Evolutionary conservation across 1,284 basidiomycete species (phyloP), one percentile per base, ranked within the genome.

Genomic region (Ustilago nuda): DNA sequence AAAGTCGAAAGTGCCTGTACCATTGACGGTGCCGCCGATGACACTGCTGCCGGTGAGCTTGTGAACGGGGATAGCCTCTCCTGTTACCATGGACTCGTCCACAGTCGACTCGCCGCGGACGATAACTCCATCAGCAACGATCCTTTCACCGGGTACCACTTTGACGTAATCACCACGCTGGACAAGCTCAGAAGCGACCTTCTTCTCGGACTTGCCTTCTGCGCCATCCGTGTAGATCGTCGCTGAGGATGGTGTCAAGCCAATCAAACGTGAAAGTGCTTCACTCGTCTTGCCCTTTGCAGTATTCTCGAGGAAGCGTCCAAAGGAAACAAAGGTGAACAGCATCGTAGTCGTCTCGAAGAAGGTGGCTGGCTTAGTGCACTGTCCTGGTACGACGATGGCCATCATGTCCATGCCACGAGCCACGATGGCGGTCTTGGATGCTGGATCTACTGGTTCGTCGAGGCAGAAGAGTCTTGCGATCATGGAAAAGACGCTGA

Each of bases 271-370:
- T 4, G 95, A 98, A 30, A 99, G 89, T 1, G 97, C 97, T 0
- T 95, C 94, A 62, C 94, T 95, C 1, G 97, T 99, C 87, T 94
- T 93, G 48, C 97, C 96, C 87, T 99, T 99, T 45, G 97, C 97
- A 56, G 92, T 90, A 87, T 98, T 99, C 87, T 99, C 97, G 59
- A 99, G 90, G 87, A 93, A 98, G 45, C 97, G 91, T 1, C 96
- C 97, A 35, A 99, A 90, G 4, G 94, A 94, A 79, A 98, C 93
- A 85, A 99, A 99, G 87, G 92, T 94, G 89, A 99, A 93, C 66
- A 99, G 89, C 97, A 99, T 99, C 17, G 95, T 97, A 81, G 93
- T 95, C 1, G 97, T 99, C 87, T 99, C 97, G 87, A 99, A 99
- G 88, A 98, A 99, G 36, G 95, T 91, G 84, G 93, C 90, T 0